Evolutionary conservation across 129 eudicot species (phyloP).

Genomic region (Oenanthe sinensis): DNA sequence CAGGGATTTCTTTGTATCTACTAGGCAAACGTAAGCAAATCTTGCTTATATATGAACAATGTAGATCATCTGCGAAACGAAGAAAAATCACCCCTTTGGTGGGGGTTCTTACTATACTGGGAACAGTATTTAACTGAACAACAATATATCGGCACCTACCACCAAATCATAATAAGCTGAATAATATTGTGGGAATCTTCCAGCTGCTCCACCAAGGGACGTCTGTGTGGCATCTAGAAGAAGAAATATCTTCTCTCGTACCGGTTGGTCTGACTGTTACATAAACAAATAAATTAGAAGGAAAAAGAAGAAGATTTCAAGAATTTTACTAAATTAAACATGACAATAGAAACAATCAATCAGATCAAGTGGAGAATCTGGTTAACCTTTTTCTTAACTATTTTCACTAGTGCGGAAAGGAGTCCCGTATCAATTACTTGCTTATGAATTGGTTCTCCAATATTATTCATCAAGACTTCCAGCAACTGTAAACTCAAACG

Average conservation of each 20-base stretch:
- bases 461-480: slow-evolving; percentile 91
- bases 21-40: background rate
- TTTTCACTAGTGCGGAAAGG: slow-evolving; percentile 71
- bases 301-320: slow-evolving; percentile 5
- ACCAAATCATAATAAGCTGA: slow-evolving; percentile 88
- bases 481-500: slow-evolving; percentile 42
- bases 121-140: background rate
- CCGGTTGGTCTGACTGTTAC: slow-evolving; percentile 62
- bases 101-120: background rate
- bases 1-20: background rate
- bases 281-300: background rate
- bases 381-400: slow-evolving; percentile 87
- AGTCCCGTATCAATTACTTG: slow-evolving; percentile 80
- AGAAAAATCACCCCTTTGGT: background rate
- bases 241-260: slow-evolving; percentile 90
- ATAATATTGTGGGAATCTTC: slow-evolving; percentile 89
- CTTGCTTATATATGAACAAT: background rate
- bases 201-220: slow-evolving; percentile 96
- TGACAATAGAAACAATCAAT: background rate
- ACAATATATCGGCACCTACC: slow-evolving; percentile 46
- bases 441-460: slow-evolving; percentile 89
- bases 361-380: background rate
- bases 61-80: background rate
- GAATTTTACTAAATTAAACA: background rate
- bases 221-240: slow-evolving; percentile 98